Base-by-base conservation (phyloP, 805 yeast genomes). In the Ascoidea tarda region DNA sequence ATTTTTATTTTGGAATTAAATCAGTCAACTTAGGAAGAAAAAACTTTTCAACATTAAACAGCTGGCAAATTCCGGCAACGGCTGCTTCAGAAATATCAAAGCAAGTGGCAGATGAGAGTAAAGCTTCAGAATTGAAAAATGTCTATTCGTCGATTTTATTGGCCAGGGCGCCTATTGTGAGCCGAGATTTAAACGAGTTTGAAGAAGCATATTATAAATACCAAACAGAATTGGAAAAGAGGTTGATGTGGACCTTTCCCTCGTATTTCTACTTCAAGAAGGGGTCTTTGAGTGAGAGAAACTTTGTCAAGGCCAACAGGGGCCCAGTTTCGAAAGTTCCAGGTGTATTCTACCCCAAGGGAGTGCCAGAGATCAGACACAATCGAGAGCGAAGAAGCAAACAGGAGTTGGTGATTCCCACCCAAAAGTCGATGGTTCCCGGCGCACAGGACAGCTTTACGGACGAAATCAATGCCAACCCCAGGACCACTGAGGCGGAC, bases 191-290 rank as follows among this genome's bases (percentile, higher is more conserved):
- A 52, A 73, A 83, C 6, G 77, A 73, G 53, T 84, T 91, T 59
- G 96, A 88, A 60, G 62, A 71, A 55, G 80, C 81, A 51, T 93
- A 83, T 67, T 87, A 84, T 64, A 72, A 79, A 52, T 93, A 93
- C 66, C 96, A 90, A 67, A 78, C 80, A 51, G 95, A 87, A 65
- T 74, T 93, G 52, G 90, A 89, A 73, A 82, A 82, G 63, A 77
- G 98, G 61, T 74, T 93, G 59, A 89, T 90, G 96, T 89, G 96
- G 96, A 89, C 98, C 0, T 93, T 93, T 67, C 98, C 99, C 5
- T 81, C 84, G 60, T 88, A 88, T 78, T 90, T 81, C 64, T 93
- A 90, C 70, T 93, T 82, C 71, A 87, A 84, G 63, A 82, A 78
- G 60, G 98, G 98, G 56, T 84, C 97, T 1, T 72, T 93, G 56